Conservation (phyloP, 495 filamentous ascomycete species). For the Xylaria grammica region DNA sequence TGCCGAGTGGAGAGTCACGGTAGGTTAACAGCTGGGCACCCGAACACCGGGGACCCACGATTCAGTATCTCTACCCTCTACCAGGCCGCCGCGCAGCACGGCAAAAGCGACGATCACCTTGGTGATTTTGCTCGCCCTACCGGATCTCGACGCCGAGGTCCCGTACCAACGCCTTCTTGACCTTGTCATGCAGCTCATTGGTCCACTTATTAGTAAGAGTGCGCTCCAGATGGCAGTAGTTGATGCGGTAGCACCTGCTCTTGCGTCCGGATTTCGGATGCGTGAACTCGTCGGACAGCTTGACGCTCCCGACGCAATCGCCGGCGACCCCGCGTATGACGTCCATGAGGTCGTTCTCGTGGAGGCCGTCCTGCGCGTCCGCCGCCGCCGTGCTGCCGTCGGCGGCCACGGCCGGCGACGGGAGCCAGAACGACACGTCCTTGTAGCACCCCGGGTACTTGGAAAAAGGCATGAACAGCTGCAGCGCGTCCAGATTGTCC, state of each 20-base stretch:
- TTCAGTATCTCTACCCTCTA: neutral
- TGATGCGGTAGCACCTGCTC: conserved; percentile 91
- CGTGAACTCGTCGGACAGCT: conserved; percentile 77
- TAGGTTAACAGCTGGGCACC: neutral
- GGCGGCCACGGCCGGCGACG: conserved; percentile 58
- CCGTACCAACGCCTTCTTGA: conserved; percentile 65
- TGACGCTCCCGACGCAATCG: conserved; percentile 86
- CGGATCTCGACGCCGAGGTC: conserved; percentile 82
- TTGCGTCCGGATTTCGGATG: conserved; percentile 84
- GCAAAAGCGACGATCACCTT: conserved; percentile 2
- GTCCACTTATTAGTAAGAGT: conserved; percentile 83
- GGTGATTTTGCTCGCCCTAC: conserved; percentile 37
- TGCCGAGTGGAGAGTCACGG: neutral
- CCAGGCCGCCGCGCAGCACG: neutral
- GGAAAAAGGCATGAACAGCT: conserved; percentile 81
- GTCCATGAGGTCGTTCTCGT: conserved; percentile 98
- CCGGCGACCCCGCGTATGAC: conserved; percentile 79
- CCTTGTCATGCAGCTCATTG: conserved; percentile 73
- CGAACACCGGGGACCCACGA: neutral
- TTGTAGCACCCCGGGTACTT: conserved; percentile 86
- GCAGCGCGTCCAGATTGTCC: conserved; percentile 53
- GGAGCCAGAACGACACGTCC: conserved; percentile 94
- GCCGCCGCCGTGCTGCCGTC: conserved; percentile 54
- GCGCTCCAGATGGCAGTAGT: conserved; percentile 86
- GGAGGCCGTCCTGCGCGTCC: conserved; percentile 61